Base-by-base conservation (phyloP, 2,329 filamentous ascomycete species). In the Aureobasidium subglaciale region DNA sequence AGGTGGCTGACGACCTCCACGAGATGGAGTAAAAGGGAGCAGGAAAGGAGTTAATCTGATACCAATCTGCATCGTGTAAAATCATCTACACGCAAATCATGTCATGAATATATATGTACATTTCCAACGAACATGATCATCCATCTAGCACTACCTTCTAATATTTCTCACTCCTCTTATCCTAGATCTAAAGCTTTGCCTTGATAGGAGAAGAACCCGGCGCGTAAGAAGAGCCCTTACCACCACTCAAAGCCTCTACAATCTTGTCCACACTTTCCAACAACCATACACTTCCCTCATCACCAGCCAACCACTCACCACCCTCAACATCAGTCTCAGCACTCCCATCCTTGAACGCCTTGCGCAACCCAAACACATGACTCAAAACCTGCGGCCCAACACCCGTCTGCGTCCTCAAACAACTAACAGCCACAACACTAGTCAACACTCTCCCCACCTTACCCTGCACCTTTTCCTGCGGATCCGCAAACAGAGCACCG, bases 301-400 rank as follows among this genome's bases (percentile, higher is more conserved):
- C 82, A 29, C 77, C 77, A 1, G 82, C 82, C 63, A 86, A 68
- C 84, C 83, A 87, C 59, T 77, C 69, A 4, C 68, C 83, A 61
- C 87, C 82, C 62, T 86, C 80, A 56, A 79, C 71, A 24, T 77
- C 72, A 7, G 66, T 68, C 29, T 73, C 72, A 46, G 75, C 73
- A 18, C 73, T 75, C 1, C 85, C 87, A 68, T 90, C 84, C 60
- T 87, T 82, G 50, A 86, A 77, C 1, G 83, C 87, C 74, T 93
- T 93, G 57, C 86, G 72, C 70, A 95, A 67, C 0, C 89, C 89
- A 72, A 90, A 92, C 0, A 93, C 78, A 70, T 95, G 89, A 61
- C 85, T 89, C 16, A 87, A 72, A 11, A 95, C 87, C 75, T 93
- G 89, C 1, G 88, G 89, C 0, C 84, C 89, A 0, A 93, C 89